These are phyloP conservation scores for Rhizopus sp. DNA, from an alignment of 371 early-diverging fungal genomes.

Conservation along the genomic window DNA sequence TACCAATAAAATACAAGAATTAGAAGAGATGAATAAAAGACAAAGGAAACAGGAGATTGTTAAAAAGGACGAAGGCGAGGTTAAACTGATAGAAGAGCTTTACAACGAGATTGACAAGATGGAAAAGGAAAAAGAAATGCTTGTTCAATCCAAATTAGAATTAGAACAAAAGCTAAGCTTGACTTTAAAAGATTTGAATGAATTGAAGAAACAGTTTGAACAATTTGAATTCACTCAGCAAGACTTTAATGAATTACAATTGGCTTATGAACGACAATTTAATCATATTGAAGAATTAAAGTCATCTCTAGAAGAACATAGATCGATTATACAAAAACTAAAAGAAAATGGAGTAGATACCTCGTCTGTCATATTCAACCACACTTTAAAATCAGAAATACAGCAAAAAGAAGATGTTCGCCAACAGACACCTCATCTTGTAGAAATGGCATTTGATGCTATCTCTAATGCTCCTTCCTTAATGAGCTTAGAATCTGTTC, in stretches of 20 bases:
- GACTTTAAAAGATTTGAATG: conserved; percentile 41
- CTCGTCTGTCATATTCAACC: conserved; percentile 1
- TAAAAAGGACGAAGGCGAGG: conserved; percentile 6
- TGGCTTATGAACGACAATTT: conserved; percentile 50
- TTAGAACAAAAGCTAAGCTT: conserved; percentile 40
- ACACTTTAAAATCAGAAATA: too few relatives aligned
- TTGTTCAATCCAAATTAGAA: conserved; percentile 42
- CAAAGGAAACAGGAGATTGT: conserved; percentile 13
- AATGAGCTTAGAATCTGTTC: conserved; percentile 29
- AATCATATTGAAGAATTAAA: conserved; percentile 50
- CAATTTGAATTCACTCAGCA: conserved; percentile 45
- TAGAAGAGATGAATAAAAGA: conserved; percentile 43
- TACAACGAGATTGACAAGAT: conserved; percentile 39
- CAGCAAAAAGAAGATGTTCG: neutral
- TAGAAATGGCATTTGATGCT: conserved; percentile 39
- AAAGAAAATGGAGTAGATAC: conserved; percentile 37
- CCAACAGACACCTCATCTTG: conserved; percentile 28
- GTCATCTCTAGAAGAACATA: conserved; percentile 50
- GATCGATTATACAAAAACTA: conserved; percentile 35
- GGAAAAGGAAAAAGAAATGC: conserved; percentile 36
- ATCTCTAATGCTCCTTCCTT: conserved; percentile 32
- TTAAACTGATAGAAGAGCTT: conserved; percentile 17
- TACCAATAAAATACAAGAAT: conserved; percentile 42
- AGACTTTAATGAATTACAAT: conserved; percentile 44
- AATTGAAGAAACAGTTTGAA: conserved; percentile 47